Percentiles rank a stretch among this genome's conserved stretches.
These are phyloP conservation scores for Xylaria sp. DNA, from an alignment of 495 filamentous ascomycete species.

Conservation along the genomic window DNA sequence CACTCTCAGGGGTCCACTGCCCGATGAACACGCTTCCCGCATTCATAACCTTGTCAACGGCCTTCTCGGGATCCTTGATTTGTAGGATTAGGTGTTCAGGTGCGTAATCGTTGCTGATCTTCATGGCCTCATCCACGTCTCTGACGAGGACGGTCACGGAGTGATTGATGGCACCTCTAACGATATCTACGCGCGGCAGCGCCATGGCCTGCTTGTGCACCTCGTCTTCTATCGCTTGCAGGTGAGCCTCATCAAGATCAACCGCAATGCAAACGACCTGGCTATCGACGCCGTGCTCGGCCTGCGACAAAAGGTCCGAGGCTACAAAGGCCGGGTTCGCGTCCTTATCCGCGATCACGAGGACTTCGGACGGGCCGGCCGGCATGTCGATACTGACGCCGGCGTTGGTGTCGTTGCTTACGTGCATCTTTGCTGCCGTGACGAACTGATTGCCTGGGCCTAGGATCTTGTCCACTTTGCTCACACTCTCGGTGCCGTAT, in stretches of 20 bases:
- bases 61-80: conserved; percentile 71
- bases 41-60: conserved; percentile 83
- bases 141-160: conserved; percentile 86
- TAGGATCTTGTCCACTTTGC: conserved; percentile 98
- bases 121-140: conserved; percentile 83
- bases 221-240: conserved; percentile 87
- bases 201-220: conserved; percentile 87
- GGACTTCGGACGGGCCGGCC: conserved; percentile 93
- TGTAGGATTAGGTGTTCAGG: conserved; percentile 97
- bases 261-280: conserved; percentile 94
- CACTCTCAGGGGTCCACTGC: conserved; percentile 93
- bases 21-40: conserved; percentile 96
- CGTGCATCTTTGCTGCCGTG: conserved; percentile 96
- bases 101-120: conserved; percentile 90
- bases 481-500: conserved; percentile 82
- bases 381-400: conserved; percentile 98
- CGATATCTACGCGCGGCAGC: conserved; percentile 89
- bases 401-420: conserved; percentile 93
- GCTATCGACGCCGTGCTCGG: conserved; percentile 93
- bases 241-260: conserved; percentile 71
- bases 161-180: conserved; percentile 88
- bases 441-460: conserved; percentile 99
- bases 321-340: conserved; percentile 96
- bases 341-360: conserved; percentile 90
- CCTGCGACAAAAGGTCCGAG: conserved; percentile 91